Percentiles rank a stretch among this genome's conserved stretches.
Conservation (phyloP, 345 rosid genomes). For the Bruguiera sexangula region DNA sequence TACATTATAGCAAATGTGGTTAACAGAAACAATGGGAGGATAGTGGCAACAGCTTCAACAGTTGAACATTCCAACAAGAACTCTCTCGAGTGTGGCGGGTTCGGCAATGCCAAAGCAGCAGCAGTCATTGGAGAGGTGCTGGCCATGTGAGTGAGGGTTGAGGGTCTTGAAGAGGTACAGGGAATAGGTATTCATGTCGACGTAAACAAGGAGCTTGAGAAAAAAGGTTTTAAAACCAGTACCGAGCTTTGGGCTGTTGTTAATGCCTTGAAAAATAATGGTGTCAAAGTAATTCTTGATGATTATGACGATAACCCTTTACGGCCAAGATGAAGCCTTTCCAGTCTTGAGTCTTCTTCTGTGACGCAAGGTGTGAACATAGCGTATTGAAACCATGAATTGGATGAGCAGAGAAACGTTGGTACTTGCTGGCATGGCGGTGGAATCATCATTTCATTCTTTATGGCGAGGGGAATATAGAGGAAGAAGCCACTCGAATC, state of each 20-base stretch:
- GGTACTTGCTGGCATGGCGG: too few relatives aligned
- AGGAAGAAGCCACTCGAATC: too few relatives aligned
- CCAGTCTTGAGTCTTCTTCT: too few relatives aligned
- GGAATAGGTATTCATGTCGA: constrained; percentile 72
- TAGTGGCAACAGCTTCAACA: constrained; percentile 66
- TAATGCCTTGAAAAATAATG: constrained; percentile 69
- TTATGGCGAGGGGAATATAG: too few relatives aligned
- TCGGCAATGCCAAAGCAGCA: constrained; percentile 79
- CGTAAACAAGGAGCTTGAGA: constrained; percentile 72
- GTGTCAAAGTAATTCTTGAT: constrained; percentile 63
- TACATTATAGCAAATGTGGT: constrained; percentile 73
- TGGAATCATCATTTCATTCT: too few relatives aligned
- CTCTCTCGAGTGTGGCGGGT: constrained; percentile 67
- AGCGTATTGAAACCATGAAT: too few relatives aligned
- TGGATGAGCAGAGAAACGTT: too few relatives aligned
- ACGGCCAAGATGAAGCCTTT: too few relatives aligned
- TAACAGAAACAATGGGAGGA: constrained; percentile 68
- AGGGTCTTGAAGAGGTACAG: constrained; percentile 68
- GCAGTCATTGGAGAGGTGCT: constrained; percentile 70
- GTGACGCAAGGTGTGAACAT: too few relatives aligned
- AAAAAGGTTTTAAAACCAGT: constrained; percentile 68
- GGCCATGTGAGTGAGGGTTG: constrained; percentile 75
- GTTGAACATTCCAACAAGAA: constrained; percentile 74
- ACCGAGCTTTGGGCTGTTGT: constrained; percentile 47
- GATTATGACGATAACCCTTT: constrained; percentile 19